These are phyloP conservation scores for Diplodia scrobiculata DNA, from an alignment of 2,329 filamentous ascomycete genomes.

Conservation along the genomic window DNA sequence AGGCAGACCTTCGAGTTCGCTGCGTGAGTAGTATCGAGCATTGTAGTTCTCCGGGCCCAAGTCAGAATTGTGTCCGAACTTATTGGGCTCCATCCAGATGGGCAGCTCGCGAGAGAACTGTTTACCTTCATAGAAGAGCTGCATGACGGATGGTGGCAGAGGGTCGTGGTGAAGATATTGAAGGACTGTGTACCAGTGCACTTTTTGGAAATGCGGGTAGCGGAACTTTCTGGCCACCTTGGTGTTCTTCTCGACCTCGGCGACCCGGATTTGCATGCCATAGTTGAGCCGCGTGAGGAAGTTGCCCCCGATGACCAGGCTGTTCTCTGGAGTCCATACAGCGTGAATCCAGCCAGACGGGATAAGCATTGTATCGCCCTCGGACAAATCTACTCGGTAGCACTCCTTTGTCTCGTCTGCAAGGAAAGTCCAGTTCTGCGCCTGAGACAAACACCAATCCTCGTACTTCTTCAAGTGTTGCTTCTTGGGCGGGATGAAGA, in stretches of 20 bases:
- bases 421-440: conserved; percentile 67
- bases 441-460: conserved; percentile 68
- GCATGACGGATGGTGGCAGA: conserved; percentile 59
- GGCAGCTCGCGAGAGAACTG: conserved; percentile 59
- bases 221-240: conserved; percentile 66
- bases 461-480: conserved; percentile 70
- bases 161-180: conserved; percentile 66
- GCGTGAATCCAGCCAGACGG: conserved; percentile 73
- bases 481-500: conserved; percentile 70
- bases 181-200: conserved; percentile 68
- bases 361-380: conserved; percentile 70
- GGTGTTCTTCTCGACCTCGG: conserved; percentile 68
- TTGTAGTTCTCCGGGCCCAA: conserved; percentile 59
- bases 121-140: conserved; percentile 59
- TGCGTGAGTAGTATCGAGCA: conserved; percentile 63
- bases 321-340: conserved; percentile 70
- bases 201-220: conserved; percentile 69
- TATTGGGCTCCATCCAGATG: conserved; percentile 61
- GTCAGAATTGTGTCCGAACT: conserved; percentile 55
- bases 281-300: conserved; percentile 68
- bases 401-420: conserved; percentile 67
- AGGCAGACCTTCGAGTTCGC: conserved; percentile 62
- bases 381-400: conserved; percentile 65
- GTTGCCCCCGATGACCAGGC: conserved; percentile 70
- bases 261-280: conserved; percentile 66